Percentiles rank a stretch among this genome's conserved stretches.
These are phyloP conservation scores for Yarrowia hollandica DNA, from an alignment of 805 yeast species.

Conservation along the genomic window DNA sequence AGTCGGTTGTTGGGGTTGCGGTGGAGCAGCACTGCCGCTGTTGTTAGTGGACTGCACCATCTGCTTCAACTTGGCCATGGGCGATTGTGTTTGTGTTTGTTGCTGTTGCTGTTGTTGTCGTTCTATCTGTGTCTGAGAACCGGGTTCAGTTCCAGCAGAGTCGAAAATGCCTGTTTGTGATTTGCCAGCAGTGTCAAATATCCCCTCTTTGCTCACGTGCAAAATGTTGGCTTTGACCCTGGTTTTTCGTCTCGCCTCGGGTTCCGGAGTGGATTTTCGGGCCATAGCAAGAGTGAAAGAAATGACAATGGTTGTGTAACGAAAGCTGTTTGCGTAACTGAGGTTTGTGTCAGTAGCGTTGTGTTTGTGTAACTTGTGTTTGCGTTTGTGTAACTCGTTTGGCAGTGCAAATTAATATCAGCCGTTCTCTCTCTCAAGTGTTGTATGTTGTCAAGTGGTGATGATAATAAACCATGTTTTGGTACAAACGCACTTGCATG, in stretches of 20 bases:
- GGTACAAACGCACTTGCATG: slow-evolving; percentile 15
- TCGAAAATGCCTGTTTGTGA: neutral
- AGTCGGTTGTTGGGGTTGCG: slow-evolving; percentile 3
- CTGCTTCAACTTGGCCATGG: slow-evolving; percentile 17
- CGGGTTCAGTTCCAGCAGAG: neutral
- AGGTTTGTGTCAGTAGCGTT: neutral
- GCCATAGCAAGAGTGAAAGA: neutral
- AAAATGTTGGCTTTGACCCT: slow-evolving; percentile 1
- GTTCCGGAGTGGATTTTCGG: slow-evolving; percentile 15
- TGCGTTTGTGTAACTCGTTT: neutral
- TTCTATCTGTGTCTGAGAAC: neutral
- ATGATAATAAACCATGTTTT: slow-evolving; percentile 10
- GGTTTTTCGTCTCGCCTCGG: slow-evolving; percentile 1
- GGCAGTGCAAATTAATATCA: too few relatives aligned
- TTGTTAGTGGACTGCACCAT: neutral
- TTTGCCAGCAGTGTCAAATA: neutral
- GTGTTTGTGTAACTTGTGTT: neutral
- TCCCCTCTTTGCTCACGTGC: neutral
- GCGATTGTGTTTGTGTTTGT: slow-evolving; percentile 17
- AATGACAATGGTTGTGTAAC: too few relatives aligned
- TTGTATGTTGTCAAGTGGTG: neutral
- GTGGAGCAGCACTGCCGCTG: too few relatives aligned
- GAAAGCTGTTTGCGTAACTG: neutral
- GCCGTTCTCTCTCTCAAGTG: too few relatives aligned
- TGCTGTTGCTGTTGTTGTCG: neutral